A percentile compares a stretch with the other conserved stretches of the same genome.
phyloP scores from a whole-genome alignment of 768 basidiomycete species.

The Termitomyces sp. region DNA sequence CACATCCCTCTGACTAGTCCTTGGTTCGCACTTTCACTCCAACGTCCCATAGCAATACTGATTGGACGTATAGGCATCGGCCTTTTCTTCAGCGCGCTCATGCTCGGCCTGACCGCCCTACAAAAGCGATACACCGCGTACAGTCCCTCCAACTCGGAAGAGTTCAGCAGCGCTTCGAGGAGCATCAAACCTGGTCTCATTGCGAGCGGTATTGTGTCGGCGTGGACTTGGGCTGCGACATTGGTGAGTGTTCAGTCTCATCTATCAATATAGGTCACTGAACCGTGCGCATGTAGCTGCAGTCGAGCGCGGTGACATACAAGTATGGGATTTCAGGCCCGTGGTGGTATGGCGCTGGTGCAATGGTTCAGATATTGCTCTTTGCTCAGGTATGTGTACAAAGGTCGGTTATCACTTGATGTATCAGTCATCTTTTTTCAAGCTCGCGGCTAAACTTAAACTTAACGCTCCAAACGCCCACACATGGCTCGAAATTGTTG shows the following conservation, averaged over 20 bases:
- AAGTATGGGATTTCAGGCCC: constrained; percentile 81
- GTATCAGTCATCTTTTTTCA: neutral
- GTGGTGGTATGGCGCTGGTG: constrained; percentile 91
- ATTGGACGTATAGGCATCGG: constrained; percentile 57
- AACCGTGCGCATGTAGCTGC: constrained; percentile 32
- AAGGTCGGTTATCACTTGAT: neutral
- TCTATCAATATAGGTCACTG: neutral
- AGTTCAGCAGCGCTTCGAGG: constrained; percentile 78
- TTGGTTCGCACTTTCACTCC: constrained; percentile 30
- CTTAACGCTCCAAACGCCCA: constrained; percentile 84
- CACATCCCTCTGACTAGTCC: constrained; percentile 27
- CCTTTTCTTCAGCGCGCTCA: constrained; percentile 49
- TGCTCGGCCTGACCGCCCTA: constrained; percentile 71
- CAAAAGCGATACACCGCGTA: constrained; percentile 82
- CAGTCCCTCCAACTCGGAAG: constrained; percentile 75
- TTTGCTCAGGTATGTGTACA: constrained; percentile 60
- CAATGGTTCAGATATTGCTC: constrained; percentile 80
- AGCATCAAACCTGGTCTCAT: constrained; percentile 90
- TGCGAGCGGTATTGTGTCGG: constrained; percentile 87
- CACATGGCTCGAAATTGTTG: constrained; percentile 88
- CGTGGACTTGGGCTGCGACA: constrained; percentile 88
- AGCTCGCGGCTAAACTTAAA: constrained; percentile 90
- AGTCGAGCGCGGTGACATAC: constrained; percentile 82
- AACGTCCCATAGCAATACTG: neutral
- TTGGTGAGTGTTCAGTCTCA: constrained; percentile 37